phyloP scores from a whole-genome alignment of 352 stramenopile species.

The Lagenidium giganteum region DNA sequence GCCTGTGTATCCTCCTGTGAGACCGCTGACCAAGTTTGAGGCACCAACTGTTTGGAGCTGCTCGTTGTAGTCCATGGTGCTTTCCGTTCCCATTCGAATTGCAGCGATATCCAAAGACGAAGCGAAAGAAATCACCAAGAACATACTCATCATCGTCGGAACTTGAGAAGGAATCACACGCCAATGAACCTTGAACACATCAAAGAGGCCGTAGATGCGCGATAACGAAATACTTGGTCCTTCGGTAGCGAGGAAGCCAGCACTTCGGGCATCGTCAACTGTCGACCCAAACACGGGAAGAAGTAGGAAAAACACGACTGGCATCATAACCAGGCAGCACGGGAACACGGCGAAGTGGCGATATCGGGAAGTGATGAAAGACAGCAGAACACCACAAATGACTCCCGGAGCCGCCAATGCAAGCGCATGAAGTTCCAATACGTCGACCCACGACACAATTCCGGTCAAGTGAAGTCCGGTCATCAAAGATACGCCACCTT shows the following conservation, averaged over 20 bases:
- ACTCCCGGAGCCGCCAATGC: constrained; percentile 79
- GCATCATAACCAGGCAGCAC: constrained; percentile 39
- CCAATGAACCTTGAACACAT: constrained; percentile 75
- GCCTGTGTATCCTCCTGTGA: constrained; percentile 82
- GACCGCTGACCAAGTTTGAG: constrained; percentile 87
- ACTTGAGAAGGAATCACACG: constrained; percentile 60
- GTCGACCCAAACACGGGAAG: constrained; percentile 64
- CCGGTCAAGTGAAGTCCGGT: constrained; percentile 73
- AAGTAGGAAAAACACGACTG: constrained; percentile 82
- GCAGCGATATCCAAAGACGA: constrained; percentile 93
- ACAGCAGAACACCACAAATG: constrained; percentile 64
- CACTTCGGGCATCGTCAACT: constrained; percentile 82
- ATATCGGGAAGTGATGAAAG: constrained; percentile 57
- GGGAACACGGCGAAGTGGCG: constrained; percentile 66
- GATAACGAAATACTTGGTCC: constrained; percentile 23
- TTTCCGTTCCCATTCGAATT: constrained; percentile 92
- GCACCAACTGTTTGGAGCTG: constrained; percentile 93
- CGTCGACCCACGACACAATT: constrained; percentile 53
- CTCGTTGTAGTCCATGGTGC: constrained; percentile 91
- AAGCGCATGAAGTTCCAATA: constrained; percentile 51
- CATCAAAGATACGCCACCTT: constrained; percentile 86
- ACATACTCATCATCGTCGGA: constrained; percentile 86
- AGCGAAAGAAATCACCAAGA: constrained; percentile 94
- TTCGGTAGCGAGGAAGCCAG: constrained; percentile 77
- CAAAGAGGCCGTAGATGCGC: constrained; percentile 62